Base-by-base conservation (phyloP, 176 grass and related monocot genomes). In the Avena sativa region DNA sequence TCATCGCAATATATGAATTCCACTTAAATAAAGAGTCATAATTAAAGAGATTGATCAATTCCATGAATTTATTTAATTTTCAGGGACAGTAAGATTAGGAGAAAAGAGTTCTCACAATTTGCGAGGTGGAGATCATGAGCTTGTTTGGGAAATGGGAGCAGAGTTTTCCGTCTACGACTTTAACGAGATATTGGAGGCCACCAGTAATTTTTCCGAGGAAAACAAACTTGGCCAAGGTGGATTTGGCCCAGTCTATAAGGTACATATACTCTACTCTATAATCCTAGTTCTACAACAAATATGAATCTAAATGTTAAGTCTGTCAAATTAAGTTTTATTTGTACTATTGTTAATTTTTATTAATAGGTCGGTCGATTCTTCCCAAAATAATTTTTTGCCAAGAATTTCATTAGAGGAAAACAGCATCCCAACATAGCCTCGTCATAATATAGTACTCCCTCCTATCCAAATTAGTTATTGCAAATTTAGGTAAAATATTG, bases 171-270 rank as follows among this genome's bases (percentile, higher is more conserved):
- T 74, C 16, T 74, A 50, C 2, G 12, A 74, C 6, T 74, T 74
- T 8, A 11, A 50, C 26, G 12, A 74, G 5, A 74, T 74, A 74
- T 13, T 15, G 12, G 46, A 50, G 12, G 71, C 71, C 5, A 74
- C 71, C 28, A 19, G 7, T 19, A 69, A 69, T 19, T 69, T 69
- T 69, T 69, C 66, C 2, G 15, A 69, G 3, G 7, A 38, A 69
- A 69, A 69, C 15, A 69, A 69, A 69, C 66, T 69, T 69, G 66
- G 66, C 38, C 13, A 69, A 69, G 66, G 66, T 38, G 66, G 66
- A 69, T 69, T 69, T 38, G 66, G 66, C 30, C 66, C 66, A 19
- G 66, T 69, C 6, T 69, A 69, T 69, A 69, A 69, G 66, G 65
- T 68, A 7, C 14, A 68, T 12, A 32, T 68, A 17, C 40, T 43